Conservation (phyloP, 306 rosid species). For the Prunus armeniaca region DNA sequence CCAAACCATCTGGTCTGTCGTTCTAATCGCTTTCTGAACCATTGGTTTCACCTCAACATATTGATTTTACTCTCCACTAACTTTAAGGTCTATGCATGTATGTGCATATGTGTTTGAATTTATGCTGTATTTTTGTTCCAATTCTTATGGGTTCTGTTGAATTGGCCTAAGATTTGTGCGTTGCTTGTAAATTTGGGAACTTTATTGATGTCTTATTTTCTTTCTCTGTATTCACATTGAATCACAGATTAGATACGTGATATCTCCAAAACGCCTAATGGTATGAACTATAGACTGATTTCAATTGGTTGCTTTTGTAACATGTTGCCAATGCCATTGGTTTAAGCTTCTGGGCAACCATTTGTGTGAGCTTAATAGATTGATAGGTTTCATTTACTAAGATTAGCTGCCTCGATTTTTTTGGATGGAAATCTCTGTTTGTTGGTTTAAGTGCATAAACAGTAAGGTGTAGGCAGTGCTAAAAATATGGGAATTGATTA, state of each 20-base stretch:
- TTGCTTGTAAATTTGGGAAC: neutral
- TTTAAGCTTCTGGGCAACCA: neutral
- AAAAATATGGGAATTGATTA: neutral
- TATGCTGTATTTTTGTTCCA: neutral
- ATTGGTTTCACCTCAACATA: neutral
- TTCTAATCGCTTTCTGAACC: neutral
- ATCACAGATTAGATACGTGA: neutral
- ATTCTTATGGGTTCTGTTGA: conserved; percentile 2
- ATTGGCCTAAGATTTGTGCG: neutral
- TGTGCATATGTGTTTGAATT: neutral
- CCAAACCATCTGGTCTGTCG: conserved; percentile 38
- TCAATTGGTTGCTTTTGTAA: neutral
- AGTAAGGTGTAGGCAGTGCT: neutral
- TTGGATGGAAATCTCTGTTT: neutral
- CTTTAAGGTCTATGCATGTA: neutral
- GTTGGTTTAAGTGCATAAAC: neutral
- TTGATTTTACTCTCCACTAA: neutral
- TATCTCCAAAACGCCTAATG: neutral
- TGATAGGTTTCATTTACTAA: neutral
- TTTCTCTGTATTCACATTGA: neutral
- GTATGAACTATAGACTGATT: neutral
- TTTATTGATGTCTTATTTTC: neutral
- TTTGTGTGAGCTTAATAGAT: neutral
- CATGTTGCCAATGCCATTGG: neutral
- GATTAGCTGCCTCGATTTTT: neutral